phyloP scores from a whole-genome alignment of 2,329 filamentous ascomycete species.

The Epichloe aotearoae region DNA sequence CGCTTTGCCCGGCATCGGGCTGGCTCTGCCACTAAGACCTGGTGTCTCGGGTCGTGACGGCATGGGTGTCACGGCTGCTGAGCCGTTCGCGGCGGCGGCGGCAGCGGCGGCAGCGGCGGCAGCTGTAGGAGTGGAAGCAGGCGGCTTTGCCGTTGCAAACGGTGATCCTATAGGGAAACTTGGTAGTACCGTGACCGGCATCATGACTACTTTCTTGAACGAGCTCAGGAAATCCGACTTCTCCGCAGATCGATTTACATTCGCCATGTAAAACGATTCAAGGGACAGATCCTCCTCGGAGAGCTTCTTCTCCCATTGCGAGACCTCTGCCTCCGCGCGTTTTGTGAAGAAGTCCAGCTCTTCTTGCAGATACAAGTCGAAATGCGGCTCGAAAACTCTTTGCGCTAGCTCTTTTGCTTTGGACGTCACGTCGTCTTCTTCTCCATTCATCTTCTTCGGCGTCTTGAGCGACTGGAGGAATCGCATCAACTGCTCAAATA shows the following conservation, averaged over 20 bases:
- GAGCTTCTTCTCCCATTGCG: constrained; percentile 80
- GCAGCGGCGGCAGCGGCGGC: neutral
- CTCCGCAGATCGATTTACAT: constrained; percentile 83
- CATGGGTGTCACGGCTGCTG: constrained; percentile 18
- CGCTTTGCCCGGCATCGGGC: constrained; percentile 41
- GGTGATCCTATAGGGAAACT: constrained; percentile 48
- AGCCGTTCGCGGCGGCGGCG: constrained; percentile 13
- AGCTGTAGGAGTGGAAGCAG: constrained; percentile 5
- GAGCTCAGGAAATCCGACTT: constrained; percentile 94
- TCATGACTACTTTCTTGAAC: constrained; percentile 98
- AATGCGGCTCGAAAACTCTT: constrained; percentile 74
- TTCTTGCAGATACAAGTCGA: constrained; percentile 87
- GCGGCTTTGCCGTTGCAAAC: constrained; percentile 35
- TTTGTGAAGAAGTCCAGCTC: constrained; percentile 77
- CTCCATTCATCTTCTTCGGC: constrained; percentile 36
- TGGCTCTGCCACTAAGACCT: constrained; percentile 25
- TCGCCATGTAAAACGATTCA: constrained; percentile 93
- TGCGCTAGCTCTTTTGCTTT: constrained; percentile 55
- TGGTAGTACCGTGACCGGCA: constrained; percentile 85
- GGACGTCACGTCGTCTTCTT: constrained; percentile 45
- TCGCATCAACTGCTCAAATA: constrained; percentile 74
- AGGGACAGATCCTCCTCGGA: constrained; percentile 81
- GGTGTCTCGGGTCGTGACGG: constrained; percentile 39
- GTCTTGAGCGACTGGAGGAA: constrained; percentile 61
- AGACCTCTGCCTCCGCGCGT: constrained; percentile 64